Conservation (phyloP, 139 green algal species). For the Chlorella sp. region DNA sequence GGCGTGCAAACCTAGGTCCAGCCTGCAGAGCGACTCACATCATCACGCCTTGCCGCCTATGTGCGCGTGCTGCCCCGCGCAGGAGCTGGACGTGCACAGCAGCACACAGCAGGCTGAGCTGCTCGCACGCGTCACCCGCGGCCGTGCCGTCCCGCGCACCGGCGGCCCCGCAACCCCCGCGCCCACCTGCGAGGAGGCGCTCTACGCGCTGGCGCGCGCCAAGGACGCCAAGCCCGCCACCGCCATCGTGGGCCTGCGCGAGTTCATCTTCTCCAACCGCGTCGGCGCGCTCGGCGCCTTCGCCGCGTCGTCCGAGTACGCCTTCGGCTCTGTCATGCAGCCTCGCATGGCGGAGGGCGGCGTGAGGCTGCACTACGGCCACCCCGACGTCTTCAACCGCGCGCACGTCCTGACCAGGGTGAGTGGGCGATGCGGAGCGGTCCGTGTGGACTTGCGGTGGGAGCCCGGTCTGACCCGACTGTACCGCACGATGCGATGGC, state of each 20-base stretch:
- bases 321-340: slow-evolving; percentile 58
- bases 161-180: neutral
- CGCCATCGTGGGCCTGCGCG: slow-evolving; percentile 19
- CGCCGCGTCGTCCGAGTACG: slow-evolving; percentile 62
- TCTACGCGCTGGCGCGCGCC: neutral
- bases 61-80: neutral
- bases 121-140: neutral
- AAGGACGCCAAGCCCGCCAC: neutral
- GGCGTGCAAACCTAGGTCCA: too few relatives aligned
- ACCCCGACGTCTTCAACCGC: slow-evolving; percentile 82
- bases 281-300: slow-evolving; percentile 52
- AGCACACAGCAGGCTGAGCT: neutral
- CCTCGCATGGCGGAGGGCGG: slow-evolving; percentile 60
- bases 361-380: slow-evolving; percentile 40
- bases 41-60: neutral
- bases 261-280: slow-evolving; percentile 23
- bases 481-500: too few relatives aligned
- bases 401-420: slow-evolving; percentile 16
- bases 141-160: too few relatives aligned
- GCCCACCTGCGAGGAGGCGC: neutral
- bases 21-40: neutral
- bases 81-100: neutral
- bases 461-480: too few relatives aligned
- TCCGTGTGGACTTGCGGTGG: too few relatives aligned
- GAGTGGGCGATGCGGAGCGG: too few relatives aligned